Conservation (phyloP, 257 asterid species). For the Penstemon davidsonii region DNA sequence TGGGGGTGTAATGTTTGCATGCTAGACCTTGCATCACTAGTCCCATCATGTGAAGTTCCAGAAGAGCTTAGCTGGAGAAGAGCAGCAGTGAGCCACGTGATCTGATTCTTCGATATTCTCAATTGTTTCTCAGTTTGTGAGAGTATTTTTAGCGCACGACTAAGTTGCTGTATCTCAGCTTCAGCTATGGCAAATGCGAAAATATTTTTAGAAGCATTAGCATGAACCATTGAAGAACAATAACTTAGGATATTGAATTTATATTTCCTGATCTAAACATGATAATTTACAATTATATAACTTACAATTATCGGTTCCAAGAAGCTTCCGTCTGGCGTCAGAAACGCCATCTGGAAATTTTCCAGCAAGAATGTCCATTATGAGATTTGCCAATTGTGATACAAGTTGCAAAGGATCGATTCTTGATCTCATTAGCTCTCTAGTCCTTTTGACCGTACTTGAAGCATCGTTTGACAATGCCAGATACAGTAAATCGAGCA, state of each 20-base stretch:
- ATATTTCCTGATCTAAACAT: too few relatives aligned
- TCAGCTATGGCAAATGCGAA: conserved; percentile 49
- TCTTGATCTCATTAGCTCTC: conserved; percentile 80
- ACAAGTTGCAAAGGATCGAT: conserved; percentile 85
- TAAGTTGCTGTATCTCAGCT: conserved; percentile 71
- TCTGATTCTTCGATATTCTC: conserved; percentile 70
- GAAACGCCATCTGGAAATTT: conserved; percentile 56
- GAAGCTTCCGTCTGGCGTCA: conserved; percentile 46
- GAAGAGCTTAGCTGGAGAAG: conserved; percentile 73
- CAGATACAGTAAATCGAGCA: conserved; percentile 72
- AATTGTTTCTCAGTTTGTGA: conserved; percentile 86
- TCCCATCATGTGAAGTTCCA: conserved; percentile 40
- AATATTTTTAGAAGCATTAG: conserved; percentile 9
- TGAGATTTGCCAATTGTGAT: conserved; percentile 86
- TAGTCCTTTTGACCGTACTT: conserved; percentile 72
- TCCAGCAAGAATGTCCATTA: conserved; percentile 87
- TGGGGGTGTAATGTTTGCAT: conserved; percentile 41
- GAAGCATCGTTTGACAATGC: conserved; percentile 89
- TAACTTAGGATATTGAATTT: too few relatives aligned
- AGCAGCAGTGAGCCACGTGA: conserved; percentile 79
- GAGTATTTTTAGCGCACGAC: conserved; percentile 74
- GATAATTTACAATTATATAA: background rate
- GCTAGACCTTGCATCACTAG: conserved; percentile 45
- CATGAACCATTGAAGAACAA: background rate
- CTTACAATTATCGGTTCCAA: conserved; percentile 60